phyloP scores from a whole-genome alignment of 2,329 filamentous ascomycete species.

The Orbilia quercus region DNA sequence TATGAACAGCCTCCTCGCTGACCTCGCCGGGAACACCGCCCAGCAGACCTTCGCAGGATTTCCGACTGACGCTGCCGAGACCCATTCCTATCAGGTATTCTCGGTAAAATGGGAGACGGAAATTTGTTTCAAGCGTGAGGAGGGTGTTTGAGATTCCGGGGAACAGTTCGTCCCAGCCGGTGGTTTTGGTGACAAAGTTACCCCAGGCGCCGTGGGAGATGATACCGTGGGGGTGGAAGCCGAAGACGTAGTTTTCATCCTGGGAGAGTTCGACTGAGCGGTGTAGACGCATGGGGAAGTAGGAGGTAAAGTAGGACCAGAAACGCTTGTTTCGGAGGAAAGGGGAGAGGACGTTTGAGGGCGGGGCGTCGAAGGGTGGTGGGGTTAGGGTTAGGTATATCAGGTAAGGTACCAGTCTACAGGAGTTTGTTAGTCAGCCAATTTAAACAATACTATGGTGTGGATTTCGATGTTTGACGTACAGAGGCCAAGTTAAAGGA shows the following conservation, averaged over 20 bases:
- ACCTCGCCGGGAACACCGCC: constrained; percentile 66
- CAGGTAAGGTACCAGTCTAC: constrained; percentile 76
- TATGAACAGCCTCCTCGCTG: constrained; percentile 45
- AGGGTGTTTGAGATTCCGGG: constrained; percentile 95
- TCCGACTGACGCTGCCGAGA: constrained; percentile 85
- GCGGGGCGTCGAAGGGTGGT: constrained; percentile 78
- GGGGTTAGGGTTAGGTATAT: constrained; percentile 85
- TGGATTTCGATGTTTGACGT: constrained; percentile 65
- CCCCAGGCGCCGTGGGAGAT: constrained; percentile 66
- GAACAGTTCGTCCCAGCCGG: constrained; percentile 83
- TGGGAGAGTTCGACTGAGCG: constrained; percentile 82
- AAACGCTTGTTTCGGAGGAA: constrained; percentile 77
- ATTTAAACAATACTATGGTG: constrained; percentile 5
- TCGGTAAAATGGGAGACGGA: constrained; percentile 90
- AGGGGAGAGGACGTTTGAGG: constrained; percentile 76
- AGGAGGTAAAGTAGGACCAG: constrained; percentile 90
- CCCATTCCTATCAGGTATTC: constrained; percentile 94
- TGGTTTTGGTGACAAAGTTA: constrained; percentile 49
- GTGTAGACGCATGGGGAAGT: constrained; percentile 90
- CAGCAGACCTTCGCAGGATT: constrained; percentile 89
- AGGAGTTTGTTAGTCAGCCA: constrained; percentile 7
- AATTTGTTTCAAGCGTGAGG: constrained; percentile 94
- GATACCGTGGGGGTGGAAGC: constrained; percentile 97
- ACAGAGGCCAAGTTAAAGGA: constrained; percentile 86
- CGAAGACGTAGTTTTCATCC: constrained; percentile 92